Evolutionary conservation across 192 early-diverging fungal genomes (phyloP).

Genomic region (Dissophora ornata): DNA sequence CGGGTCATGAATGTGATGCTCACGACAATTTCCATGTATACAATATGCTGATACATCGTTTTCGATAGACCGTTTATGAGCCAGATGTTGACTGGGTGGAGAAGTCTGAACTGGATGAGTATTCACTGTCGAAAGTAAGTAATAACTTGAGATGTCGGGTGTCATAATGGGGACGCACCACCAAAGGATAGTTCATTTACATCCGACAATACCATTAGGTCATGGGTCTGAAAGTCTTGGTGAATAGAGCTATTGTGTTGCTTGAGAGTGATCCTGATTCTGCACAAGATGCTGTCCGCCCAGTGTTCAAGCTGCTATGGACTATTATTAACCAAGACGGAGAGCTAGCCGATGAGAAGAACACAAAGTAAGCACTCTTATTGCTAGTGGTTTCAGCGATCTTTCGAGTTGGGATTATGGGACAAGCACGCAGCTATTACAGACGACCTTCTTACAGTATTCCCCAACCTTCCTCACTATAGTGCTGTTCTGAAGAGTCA

Average conservation of each 20-base stretch:
- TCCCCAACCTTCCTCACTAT: not conserved
- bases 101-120: constrained; percentile 65
- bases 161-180: no score
- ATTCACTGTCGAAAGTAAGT: constrained; percentile 67
- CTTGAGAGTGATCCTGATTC: constrained; percentile 51
- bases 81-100: constrained; percentile 73
- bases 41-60: not conserved
- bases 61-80: constrained; percentile 25
- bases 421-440: no score
- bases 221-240: constrained; percentile 72
- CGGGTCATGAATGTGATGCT: no score
- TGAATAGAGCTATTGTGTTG: constrained; percentile 67
- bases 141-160: no score
- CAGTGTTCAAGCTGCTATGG: constrained; percentile 72
- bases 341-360: constrained; percentile 64
- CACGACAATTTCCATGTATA: no score
- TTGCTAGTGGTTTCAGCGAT: no score
- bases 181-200: no score
- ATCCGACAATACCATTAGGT: constrained; percentile 50
- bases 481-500: constrained; percentile 66
- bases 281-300: constrained; percentile 56
- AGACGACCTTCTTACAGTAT: not conserved
- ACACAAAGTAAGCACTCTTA: constrained; percentile 48
- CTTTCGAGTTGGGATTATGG: no score
- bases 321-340: constrained; percentile 73